These are phyloP conservation scores for Capsicum baccatum DNA, from an alignment of 257 asterid species.

Conservation along the genomic window DNA sequence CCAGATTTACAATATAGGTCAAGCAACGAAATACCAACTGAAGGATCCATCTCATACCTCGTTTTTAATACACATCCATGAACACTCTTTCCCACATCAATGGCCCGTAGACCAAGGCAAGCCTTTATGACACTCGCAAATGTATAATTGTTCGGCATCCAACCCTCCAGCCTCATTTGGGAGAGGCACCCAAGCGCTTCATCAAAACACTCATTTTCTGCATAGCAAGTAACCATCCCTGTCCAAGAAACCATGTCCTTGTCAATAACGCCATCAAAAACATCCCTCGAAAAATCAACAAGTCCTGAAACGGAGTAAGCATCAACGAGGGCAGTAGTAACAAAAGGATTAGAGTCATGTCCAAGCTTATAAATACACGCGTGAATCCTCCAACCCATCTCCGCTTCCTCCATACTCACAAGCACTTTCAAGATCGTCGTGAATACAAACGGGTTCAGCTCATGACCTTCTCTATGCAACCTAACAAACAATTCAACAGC, in stretches of 20 bases:
- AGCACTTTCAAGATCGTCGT: slow-evolving; percentile 50
- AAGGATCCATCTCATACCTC: slow-evolving; percentile 73
- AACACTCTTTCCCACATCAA: slow-evolving; percentile 61
- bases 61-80: slow-evolving; percentile 78
- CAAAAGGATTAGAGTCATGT: slow-evolving; percentile 50
- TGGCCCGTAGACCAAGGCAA: slow-evolving; percentile 66
- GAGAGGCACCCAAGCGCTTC: slow-evolving; percentile 63
- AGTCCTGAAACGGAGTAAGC: slow-evolving; percentile 73
- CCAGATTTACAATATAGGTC: slow-evolving; percentile 76
- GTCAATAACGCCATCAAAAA: slow-evolving; percentile 57
- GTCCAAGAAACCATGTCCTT: slow-evolving; percentile 93
- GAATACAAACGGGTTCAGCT: slow-evolving; percentile 51
- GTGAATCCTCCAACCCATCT: slow-evolving; percentile 38
- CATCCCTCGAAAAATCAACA: slow-evolving; percentile 57
- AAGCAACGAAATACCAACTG: slow-evolving; percentile 82
- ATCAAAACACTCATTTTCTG: slow-evolving; percentile 64
- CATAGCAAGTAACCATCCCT: slow-evolving; percentile 82
- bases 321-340: slow-evolving; percentile 75
- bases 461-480: slow-evolving; percentile 54
- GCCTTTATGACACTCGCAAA: slow-evolving; percentile 84
- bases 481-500: slow-evolving; percentile 44
- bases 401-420: slow-evolving; percentile 45
- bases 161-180: slow-evolving; percentile 66
- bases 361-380: slow-evolving; percentile 47
- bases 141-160: slow-evolving; percentile 81